Conservation (phyloP, 768 basidiomycete species). For the Tricholoma sp. region DNA sequence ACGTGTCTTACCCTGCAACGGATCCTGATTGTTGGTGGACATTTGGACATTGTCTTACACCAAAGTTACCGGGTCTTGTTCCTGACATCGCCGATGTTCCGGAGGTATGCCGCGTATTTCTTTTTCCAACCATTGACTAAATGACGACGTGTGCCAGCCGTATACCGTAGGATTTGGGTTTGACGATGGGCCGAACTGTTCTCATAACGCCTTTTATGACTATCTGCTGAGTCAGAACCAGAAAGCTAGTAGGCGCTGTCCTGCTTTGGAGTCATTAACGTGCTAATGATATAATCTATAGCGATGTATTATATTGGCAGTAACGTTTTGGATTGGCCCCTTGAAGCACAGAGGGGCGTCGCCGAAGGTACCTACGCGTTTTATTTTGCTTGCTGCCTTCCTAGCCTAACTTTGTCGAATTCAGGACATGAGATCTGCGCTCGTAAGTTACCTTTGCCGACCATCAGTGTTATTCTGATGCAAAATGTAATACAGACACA, state of each 20-base stretch:
- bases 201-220: slow-evolving; percentile 59
- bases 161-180: slow-evolving; percentile 54
- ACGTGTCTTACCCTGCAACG: slow-evolving; percentile 27
- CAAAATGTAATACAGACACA: slow-evolving; percentile 28
- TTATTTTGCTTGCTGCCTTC: not conserved
- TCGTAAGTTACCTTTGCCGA: slow-evolving; percentile 35
- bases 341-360: slow-evolving; percentile 49
- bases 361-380: slow-evolving; percentile 36
- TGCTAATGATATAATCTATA: slow-evolving; percentile 13
- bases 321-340: slow-evolving; percentile 51
- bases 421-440: slow-evolving; percentile 55
- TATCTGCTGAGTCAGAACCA: slow-evolving; percentile 47
- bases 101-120: slow-evolving; percentile 30
- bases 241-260: slow-evolving; percentile 47
- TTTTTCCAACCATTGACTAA: not conserved
- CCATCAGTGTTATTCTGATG: not conserved
- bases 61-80: slow-evolving; percentile 39
- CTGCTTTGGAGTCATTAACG: not conserved
- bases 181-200: slow-evolving; percentile 63
- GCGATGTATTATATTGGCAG: slow-evolving; percentile 63
- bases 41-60: slow-evolving; percentile 34
- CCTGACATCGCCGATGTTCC: slow-evolving; percentile 43
- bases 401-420: not conserved
- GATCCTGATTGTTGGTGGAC: slow-evolving; percentile 59
- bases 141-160: slow-evolving; percentile 30